Percentiles rank a stretch among this genome's conserved stretches.
Conservation (phyloP, 768 basidiomycete genomes). For the Mycena pura region DNA sequence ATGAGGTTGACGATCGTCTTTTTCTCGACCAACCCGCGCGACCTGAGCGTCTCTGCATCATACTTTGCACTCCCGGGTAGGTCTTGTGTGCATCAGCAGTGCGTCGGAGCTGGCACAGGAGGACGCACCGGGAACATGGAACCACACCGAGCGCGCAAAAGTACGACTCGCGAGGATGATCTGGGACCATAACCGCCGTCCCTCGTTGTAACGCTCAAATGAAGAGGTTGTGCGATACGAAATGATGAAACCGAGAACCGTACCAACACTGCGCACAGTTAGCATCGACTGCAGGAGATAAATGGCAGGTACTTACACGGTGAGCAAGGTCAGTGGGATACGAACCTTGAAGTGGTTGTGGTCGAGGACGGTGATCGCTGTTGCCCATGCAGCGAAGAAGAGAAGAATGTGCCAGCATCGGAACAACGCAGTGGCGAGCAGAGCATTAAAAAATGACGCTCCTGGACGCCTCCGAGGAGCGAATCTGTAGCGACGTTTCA, state of each 20-base stretch:
- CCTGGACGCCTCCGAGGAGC: slow-evolving; percentile 24
- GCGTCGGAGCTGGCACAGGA: slow-evolving; percentile 29
- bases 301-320: slow-evolving; percentile 55
- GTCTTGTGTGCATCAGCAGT: slow-evolving; percentile 27
- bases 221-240: slow-evolving; percentile 76
- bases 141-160: slow-evolving; percentile 69
- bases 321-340: slow-evolving; percentile 64
- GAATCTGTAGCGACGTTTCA: slow-evolving; percentile 6
- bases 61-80: slow-evolving; percentile 10
- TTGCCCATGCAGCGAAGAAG: slow-evolving; percentile 70
- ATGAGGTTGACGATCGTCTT: slow-evolving; percentile 72
- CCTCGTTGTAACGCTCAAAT: slow-evolving; percentile 81
- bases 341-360: slow-evolving; percentile 49
- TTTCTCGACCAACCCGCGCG: slow-evolving; percentile 65
- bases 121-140: slow-evolving; percentile 64
- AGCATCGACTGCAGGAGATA: neutral
- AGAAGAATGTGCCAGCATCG: slow-evolving; percentile 74
- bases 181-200: slow-evolving; percentile 70
- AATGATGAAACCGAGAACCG: slow-evolving; percentile 77
- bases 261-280: slow-evolving; percentile 50
- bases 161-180: slow-evolving; percentile 65
- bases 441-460: slow-evolving; percentile 30
- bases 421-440: slow-evolving; percentile 41
- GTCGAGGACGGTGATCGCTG: slow-evolving; percentile 61
- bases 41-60: slow-evolving; percentile 42